Evolutionary conservation across 2,329 filamentous ascomycete genomes (phyloP), one percentile per base, ranked within the genome.

Genomic region (Curvularia eragrostidis): DNA sequence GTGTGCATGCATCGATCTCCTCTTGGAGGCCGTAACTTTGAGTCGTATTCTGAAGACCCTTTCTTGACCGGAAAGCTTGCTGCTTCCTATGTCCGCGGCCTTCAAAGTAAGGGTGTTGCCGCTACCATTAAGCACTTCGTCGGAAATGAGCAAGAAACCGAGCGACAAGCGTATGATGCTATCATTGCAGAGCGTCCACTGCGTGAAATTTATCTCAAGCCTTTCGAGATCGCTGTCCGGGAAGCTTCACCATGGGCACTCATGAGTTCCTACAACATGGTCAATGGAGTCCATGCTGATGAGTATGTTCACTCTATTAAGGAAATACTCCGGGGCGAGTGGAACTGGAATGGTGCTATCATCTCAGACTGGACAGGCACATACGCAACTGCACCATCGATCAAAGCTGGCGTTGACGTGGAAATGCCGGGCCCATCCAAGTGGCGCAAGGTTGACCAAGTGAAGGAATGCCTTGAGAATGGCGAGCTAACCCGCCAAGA

Each of bases 41-140:
- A 96, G 76, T 93, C 91, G 0, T 95, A 93, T 74, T 92, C 90
- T 0, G 91, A 95, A 74, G 91, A 95, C 65, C 91, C 91, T 0
- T 84, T 89, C 9, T 82, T 96, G 5, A 91, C 90, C 0, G 90
- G 90, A 30, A 89, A 88, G 61, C 79, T 93, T 59, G 89, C 89
- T 12, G 85, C 89, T 0, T 84, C 89, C 58, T 91, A 91, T 61
- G 88, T 91, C 69, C 87, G 85, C 47, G 90, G 89, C 7, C 80
- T 91, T 53, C 91, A 95, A 70, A 87, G 88, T 23, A 88, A 87
- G 59, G 88, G 89, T 0, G 84, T 95, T 36, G 87, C 88, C 7
- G 90, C 91, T 10, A 91, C 91, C 0, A 87, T 93, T 65, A 95
- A 95, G 80, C 91, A 89, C 72, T 91, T 89, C 60, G 86, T 89